Evolutionary conservation across 1,139 yeast genomes (phyloP).

Genomic region (Geotrichum phurueaensis): DNA sequence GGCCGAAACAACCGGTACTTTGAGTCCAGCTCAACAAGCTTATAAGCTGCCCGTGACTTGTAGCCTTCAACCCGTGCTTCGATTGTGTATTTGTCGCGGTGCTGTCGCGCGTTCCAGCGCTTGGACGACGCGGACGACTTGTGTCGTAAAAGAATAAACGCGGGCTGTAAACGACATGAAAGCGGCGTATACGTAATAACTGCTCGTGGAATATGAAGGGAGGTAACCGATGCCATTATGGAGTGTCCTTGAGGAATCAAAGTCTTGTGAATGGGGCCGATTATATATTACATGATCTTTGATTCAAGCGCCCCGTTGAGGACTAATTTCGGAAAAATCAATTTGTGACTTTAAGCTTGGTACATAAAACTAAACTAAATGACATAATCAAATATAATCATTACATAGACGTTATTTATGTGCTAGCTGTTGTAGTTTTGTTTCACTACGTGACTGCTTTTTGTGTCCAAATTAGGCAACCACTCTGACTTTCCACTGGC

Average conservation of each 20-base stretch:
- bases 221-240: not conserved
- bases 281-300: not conserved
- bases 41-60: slow-evolving; percentile 87
- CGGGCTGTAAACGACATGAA: not conserved
- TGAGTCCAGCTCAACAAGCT: slow-evolving; percentile 58
- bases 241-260: not conserved
- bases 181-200: not conserved
- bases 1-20: slow-evolving; percentile 54
- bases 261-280: not conserved
- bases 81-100: slow-evolving; percentile 54
- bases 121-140: slow-evolving; percentile 44
- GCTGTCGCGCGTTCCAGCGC: slow-evolving; percentile 71
- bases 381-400: not conserved
- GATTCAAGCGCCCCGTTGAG: not conserved
- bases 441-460: not conserved
- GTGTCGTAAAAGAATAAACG: not conserved
- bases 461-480: not conserved
- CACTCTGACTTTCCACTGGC: not conserved
- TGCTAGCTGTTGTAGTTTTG: too few species aligned
- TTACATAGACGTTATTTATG: not conserved
- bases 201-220: not conserved
- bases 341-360: not conserved
- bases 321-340: not conserved
- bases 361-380: not conserved
- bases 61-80: slow-evolving; percentile 60